Conservation (phyloP, 2,329 filamentous ascomycete species). For the Fusarium stilboides region DNA sequence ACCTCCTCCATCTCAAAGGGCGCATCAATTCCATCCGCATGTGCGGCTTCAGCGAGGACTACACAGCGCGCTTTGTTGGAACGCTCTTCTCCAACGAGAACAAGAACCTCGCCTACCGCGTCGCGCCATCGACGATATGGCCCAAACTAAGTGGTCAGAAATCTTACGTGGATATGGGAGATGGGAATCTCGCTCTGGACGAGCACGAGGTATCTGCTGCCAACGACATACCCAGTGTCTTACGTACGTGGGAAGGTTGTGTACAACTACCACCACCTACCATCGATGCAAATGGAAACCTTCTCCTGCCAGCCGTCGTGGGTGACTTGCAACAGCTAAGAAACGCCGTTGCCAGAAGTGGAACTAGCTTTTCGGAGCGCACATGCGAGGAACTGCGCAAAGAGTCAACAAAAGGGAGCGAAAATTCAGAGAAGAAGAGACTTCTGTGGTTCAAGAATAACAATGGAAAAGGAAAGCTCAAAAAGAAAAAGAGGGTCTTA, state of each 20-base stretch:
- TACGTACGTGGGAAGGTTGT: constrained; percentile 41
- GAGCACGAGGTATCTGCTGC: constrained; percentile 33
- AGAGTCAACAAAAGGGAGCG: not conserved
- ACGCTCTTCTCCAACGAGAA: constrained; percentile 46
- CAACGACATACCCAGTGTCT: not conserved
- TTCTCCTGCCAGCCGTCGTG: constrained; percentile 36
- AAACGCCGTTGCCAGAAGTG: constrained; percentile 8
- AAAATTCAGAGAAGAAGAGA: constrained; percentile 23
- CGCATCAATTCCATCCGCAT: constrained; percentile 54
- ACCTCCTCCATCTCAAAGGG: constrained; percentile 51
- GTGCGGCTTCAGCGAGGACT: constrained; percentile 55
- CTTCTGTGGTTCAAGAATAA: constrained; percentile 31
- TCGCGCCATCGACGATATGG: constrained; percentile 54
- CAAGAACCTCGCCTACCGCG: constrained; percentile 45
- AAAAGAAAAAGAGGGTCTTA: constrained; percentile 32
- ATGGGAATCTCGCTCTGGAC: constrained; percentile 43
- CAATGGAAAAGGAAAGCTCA: constrained; percentile 26
- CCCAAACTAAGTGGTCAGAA: constrained; percentile 51
- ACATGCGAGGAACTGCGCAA: constrained; percentile 21
- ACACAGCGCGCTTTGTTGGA: constrained; percentile 49
- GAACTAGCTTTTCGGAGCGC: constrained; percentile 33
- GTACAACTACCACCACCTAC: constrained; percentile 49
- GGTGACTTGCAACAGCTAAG: constrained; percentile 34
- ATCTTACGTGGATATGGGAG: constrained; percentile 48
- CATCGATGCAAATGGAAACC: constrained; percentile 29